phyloP scores from a whole-genome alignment of 345 rosid genomes.

The Euphorbia pulcherrima region DNA sequence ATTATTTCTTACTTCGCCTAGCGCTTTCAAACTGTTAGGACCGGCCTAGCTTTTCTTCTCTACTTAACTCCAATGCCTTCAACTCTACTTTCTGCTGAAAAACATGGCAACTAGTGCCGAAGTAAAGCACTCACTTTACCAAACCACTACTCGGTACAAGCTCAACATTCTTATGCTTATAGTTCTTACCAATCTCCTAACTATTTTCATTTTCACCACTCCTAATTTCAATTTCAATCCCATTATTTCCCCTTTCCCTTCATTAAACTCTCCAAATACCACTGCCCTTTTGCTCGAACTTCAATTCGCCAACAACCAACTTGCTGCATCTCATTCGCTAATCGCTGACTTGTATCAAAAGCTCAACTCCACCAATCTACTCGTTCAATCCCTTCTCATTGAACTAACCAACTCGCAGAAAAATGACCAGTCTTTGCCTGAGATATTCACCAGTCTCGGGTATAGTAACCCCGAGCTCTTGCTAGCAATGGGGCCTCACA shows the following conservation, averaged over 20 bases:
- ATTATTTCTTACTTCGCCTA: too few species aligned
- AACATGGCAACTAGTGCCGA: too few species aligned
- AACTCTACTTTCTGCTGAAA: background rate
- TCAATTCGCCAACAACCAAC: constrained; percentile 29
- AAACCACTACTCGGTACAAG: too few species aligned
- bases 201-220: too few species aligned
- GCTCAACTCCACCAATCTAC: constrained; percentile 40
- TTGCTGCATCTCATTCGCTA: constrained; percentile 26
- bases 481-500: constrained; percentile 38
- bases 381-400: constrained; percentile 27
- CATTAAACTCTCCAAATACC: background rate
- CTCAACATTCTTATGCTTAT: too few species aligned
- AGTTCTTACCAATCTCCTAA: too few species aligned
- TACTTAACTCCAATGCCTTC: background rate
- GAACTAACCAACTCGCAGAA: constrained; percentile 19
- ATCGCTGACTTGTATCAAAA: constrained; percentile 30
- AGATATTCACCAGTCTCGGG: background rate
- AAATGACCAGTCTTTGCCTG: background rate
- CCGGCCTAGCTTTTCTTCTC: background rate
- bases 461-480: constrained; percentile 23
- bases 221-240: background rate
- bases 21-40: too few species aligned
- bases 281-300: constrained; percentile 31
- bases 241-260: background rate
- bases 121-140: too few species aligned